These are phyloP conservation scores for Blumeria graminis DNA, from an alignment of 2,329 filamentous ascomycete species.

Conservation along the genomic window DNA sequence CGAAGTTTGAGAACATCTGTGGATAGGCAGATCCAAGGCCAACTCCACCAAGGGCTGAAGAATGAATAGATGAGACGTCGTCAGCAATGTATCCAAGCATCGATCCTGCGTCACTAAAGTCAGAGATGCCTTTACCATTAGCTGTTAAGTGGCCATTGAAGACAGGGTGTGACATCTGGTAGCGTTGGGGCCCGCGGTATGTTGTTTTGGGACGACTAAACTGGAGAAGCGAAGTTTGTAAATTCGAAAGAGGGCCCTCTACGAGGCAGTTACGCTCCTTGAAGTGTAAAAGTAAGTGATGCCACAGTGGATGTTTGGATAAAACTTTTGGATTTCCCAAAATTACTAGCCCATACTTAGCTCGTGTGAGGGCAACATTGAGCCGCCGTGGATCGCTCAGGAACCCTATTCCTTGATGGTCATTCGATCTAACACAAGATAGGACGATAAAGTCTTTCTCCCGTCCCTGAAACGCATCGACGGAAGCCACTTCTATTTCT, in stretches of 20 bases:
- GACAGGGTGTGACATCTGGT: constrained; percentile 48
- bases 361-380: constrained; percentile 88
- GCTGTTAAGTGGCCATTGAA: constrained; percentile 14
- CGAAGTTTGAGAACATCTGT: constrained; percentile 86
- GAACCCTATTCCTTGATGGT: constrained; percentile 97
- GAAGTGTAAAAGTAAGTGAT: constrained; percentile 83
- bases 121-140: constrained; percentile 15
- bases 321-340: constrained; percentile 93
- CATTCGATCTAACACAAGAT: constrained; percentile 93
- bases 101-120: constrained; percentile 45
- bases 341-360: constrained; percentile 90
- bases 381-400: constrained; percentile 90
- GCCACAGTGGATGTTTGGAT: constrained; percentile 95
- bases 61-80: constrained; percentile 88
- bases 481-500: constrained; percentile 92
- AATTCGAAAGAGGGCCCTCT: constrained; percentile 79
- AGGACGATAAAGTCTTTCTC: constrained; percentile 98
- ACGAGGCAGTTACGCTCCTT: constrained; percentile 92
- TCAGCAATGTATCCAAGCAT: constrained; percentile 91
- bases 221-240: constrained; percentile 87
- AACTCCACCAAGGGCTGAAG: constrained; percentile 67
- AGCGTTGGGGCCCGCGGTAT: constrained; percentile 71
- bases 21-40: constrained; percentile 64
- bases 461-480: constrained; percentile 94
- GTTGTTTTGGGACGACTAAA: constrained; percentile 85